phyloP scores from a whole-genome alignment of 1,139 yeast genomes.

The Suhomyces coccinellae region DNA sequence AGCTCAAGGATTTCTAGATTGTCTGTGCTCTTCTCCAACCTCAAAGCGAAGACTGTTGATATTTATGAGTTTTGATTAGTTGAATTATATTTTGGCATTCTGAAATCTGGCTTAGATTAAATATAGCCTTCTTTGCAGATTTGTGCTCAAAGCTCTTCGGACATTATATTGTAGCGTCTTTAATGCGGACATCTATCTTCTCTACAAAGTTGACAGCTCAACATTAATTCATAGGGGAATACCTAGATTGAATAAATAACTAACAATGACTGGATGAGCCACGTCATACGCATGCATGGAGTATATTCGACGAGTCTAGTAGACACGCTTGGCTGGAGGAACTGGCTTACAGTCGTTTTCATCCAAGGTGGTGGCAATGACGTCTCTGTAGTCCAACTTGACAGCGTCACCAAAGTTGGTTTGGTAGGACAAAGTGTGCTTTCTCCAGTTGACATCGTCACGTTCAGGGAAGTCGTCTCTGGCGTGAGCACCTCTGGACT shows the following conservation, averaged over 20 bases:
- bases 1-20: too few species aligned
- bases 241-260: slow-evolving; percentile 5
- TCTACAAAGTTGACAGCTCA: not conserved
- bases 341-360: slow-evolving; percentile 92
- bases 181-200: not conserved
- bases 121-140: too few species aligned
- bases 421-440: slow-evolving; percentile 96
- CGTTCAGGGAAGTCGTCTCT: slow-evolving; percentile 96
- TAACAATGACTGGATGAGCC: slow-evolving; percentile 5
- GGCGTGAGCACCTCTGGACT: slow-evolving; percentile 99
- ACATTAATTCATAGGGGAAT: slow-evolving; percentile 1
- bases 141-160: too few species aligned
- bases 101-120: too few species aligned
- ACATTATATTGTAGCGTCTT: too few species aligned
- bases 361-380: slow-evolving; percentile 81
- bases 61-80: too few species aligned
- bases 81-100: too few species aligned
- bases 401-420: slow-evolving; percentile 67
- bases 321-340: slow-evolving; percentile 96
- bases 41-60: too few species aligned
- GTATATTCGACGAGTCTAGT: slow-evolving; percentile 38
- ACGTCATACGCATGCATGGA: slow-evolving; percentile 6
- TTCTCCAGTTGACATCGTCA: slow-evolving; percentile 97
- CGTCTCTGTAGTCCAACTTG: slow-evolving; percentile 81
- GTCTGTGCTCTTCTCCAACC: too few species aligned